These are phyloP conservation scores for Apiosordaria backusii DNA, from an alignment of 495 filamentous ascomycete genomes.

Conservation along the genomic window DNA sequence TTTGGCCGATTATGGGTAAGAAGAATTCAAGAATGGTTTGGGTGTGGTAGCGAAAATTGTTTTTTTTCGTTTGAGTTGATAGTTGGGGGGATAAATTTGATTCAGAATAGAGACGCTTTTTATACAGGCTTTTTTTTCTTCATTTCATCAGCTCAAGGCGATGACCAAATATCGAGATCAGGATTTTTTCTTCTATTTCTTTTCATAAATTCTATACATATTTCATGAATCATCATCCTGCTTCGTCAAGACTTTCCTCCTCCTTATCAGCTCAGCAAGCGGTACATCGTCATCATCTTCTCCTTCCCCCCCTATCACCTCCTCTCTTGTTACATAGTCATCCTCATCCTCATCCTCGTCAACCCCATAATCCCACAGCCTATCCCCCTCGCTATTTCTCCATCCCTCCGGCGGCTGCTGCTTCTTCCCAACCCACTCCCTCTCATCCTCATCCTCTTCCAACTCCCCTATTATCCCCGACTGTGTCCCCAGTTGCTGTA, in stretches of 20 bases:
- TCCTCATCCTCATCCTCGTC: slow-evolving; percentile 74
- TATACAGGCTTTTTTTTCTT: background rate
- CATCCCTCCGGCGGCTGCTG: slow-evolving; percentile 49
- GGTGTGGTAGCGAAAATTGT: background rate
- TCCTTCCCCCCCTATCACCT: slow-evolving; percentile 28
- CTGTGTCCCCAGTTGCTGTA: slow-evolving; percentile 29
- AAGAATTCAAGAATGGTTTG: background rate
- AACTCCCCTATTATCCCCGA: slow-evolving; percentile 37
- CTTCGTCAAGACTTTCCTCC: slow-evolving; percentile 39
- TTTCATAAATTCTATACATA: background rate
- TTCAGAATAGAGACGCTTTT: background rate
- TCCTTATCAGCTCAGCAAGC: slow-evolving; percentile 60
- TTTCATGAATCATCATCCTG: slow-evolving; percentile 22
- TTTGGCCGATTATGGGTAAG: too few species aligned
- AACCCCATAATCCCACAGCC: slow-evolving; percentile 83
- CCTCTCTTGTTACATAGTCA: slow-evolving; percentile 36
- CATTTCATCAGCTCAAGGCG: background rate
- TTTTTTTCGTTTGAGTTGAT: background rate
- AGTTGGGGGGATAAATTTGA: background rate
- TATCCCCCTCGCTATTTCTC: slow-evolving; percentile 82
- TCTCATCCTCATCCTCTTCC: slow-evolving; percentile 46
- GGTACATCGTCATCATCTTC: slow-evolving; percentile 69
- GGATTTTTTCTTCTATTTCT: background rate
- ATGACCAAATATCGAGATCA: background rate
- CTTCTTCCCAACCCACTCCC: slow-evolving; percentile 22